A percentile compares a stretch with the other conserved stretches of the same genome.
These are phyloP conservation scores for Talaromyces islandicus DNA, from an alignment of 2,329 filamentous ascomycete genomes.

Conservation along the genomic window DNA sequence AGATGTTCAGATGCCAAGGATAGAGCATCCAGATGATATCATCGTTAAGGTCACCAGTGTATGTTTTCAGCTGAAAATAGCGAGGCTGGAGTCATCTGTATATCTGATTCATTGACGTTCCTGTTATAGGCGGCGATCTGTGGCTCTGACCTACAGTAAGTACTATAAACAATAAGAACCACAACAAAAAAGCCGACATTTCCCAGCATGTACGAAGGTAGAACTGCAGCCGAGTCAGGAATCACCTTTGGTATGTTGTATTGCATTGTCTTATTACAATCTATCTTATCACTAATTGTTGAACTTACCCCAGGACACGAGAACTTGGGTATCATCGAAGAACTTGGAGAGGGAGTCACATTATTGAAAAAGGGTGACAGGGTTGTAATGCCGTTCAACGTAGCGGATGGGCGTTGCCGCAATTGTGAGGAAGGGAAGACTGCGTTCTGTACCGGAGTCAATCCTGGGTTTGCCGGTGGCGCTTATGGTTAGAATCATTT, in stretches of 20 bases:
- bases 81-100: neutral
- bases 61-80: conserved; percentile 26
- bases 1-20: conserved; percentile 52
- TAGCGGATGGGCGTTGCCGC: conserved; percentile 57
- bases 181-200: too few species aligned
- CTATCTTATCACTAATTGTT: too few species aligned
- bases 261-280: too few species aligned
- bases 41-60: conserved; percentile 62
- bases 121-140: too few species aligned
- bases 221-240: conserved; percentile 57
- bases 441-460: conserved; percentile 60
- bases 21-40: conserved; percentile 60
- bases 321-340: conserved; percentile 54
- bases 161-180: neutral
- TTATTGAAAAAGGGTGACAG: conserved; percentile 58
- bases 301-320: conserved; percentile 38
- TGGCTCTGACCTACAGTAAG: conserved; percentile 43
- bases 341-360: conserved; percentile 54
- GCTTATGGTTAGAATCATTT: conserved; percentile 40
- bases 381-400: conserved; percentile 61
- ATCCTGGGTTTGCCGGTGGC: conserved; percentile 55
- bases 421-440: conserved; percentile 61
- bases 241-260: conserved; percentile 48
- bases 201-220: conserved; percentile 55
- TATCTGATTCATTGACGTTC: conserved; percentile 37